phyloP scores from a whole-genome alignment of 306 rosid species.

The Lathyrus aphaca region DNA sequence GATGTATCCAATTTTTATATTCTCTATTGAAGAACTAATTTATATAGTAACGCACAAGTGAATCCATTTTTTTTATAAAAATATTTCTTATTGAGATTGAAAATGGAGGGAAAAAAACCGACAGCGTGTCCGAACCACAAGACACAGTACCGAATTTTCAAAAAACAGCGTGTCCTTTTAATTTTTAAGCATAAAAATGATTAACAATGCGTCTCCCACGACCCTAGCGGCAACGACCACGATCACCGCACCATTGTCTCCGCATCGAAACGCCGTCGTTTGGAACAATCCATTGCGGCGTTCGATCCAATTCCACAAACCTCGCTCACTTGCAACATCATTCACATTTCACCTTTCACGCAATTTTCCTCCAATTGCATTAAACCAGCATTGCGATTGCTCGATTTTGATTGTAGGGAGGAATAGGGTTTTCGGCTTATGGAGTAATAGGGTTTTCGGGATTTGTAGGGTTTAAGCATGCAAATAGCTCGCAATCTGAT shows the following conservation, averaged over 20 bases:
- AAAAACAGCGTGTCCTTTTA: no score
- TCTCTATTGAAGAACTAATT: no score
- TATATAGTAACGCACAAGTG: no score
- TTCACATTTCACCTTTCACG: slow-evolving; percentile 30
- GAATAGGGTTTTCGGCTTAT: slow-evolving; percentile 53
- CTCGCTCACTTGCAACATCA: slow-evolving; percentile 22
- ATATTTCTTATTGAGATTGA: no score
- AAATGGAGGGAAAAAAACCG: no score
- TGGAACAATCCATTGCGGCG: slow-evolving; percentile 39
- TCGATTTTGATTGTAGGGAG: slow-evolving; percentile 13
- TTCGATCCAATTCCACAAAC: slow-evolving; percentile 24
- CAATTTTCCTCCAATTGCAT: slow-evolving; percentile 37
- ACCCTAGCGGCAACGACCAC: slow-evolving; percentile 39
- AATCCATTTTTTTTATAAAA: no score
- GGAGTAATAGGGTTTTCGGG: slow-evolving; percentile 55
- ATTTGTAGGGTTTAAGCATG: slow-evolving; percentile 48
- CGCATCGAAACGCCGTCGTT: slow-evolving; percentile 47
- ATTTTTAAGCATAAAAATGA: no score
- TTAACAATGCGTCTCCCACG: background rate
- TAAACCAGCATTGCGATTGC: slow-evolving; percentile 38
- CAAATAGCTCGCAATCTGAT: slow-evolving; percentile 37
- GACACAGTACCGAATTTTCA: no score
- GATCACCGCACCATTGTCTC: slow-evolving; percentile 40
- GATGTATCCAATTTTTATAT: no score
- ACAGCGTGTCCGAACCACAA: no score